phyloP scores from a whole-genome alignment of 2,329 filamentous ascomycete species.

The Domatiomyces catenatus region DNA sequence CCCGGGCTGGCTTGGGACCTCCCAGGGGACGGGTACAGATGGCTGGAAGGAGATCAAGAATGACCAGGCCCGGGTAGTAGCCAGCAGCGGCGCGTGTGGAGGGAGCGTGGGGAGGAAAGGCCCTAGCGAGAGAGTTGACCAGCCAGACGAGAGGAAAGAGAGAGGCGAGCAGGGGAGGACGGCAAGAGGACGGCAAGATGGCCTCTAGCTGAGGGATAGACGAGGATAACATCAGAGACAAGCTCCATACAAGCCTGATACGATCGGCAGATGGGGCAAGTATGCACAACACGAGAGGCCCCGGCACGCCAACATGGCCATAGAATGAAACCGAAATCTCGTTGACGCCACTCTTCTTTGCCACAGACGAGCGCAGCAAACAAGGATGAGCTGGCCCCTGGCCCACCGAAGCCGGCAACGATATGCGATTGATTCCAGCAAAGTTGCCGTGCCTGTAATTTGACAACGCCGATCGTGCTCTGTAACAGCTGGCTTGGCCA shows the following conservation, averaged over 20 bases:
- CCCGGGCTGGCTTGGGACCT: background rate
- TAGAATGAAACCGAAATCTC: background rate
- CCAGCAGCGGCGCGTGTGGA: background rate
- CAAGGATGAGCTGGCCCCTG: background rate
- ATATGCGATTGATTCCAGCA: background rate
- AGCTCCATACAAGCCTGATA: background rate
- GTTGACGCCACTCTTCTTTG: background rate
- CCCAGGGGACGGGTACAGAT: background rate
- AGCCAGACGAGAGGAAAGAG: background rate
- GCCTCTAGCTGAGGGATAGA: background rate
- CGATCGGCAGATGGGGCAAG: background rate
- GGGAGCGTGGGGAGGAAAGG: background rate
- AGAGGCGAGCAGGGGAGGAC: background rate
- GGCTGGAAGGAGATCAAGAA: background rate
- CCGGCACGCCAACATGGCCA: background rate
- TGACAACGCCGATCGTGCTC: background rate
- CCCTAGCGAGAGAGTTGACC: background rate
- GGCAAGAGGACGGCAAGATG: too few relatives aligned
- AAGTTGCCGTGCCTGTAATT: background rate
- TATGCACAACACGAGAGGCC: background rate
- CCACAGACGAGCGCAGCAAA: background rate
- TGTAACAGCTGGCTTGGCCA: background rate
- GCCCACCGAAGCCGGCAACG: background rate
- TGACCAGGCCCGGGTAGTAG: background rate
- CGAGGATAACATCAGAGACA: background rate